Evolutionary conservation across 257 asterid genomes (phyloP), one percentile per base, ranked within the genome.

Genomic region (Penstemon eatonii): DNA sequence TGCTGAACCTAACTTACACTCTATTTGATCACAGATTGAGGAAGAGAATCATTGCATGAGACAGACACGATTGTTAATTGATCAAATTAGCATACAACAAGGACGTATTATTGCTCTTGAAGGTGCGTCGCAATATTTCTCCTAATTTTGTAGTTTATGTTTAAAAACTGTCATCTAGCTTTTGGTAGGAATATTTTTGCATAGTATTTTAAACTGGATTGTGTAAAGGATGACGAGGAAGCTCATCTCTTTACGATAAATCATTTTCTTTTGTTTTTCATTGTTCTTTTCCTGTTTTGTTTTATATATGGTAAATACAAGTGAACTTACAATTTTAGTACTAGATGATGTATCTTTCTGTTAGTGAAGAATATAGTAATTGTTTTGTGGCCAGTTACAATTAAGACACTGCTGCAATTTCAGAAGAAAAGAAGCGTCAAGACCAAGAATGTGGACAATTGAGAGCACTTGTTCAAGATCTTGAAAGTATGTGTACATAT

Each of bases 11-110:
- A 25, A 25, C 33, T 25, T 25, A 25, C 1, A 25, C 33, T 59
- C 38, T 66, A 49, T 63, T 43, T 80, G 61, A 64, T 73, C 45
- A 72, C 85, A 92, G 98, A 82, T 92, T n/a, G 98, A 90, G 56
- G 96, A 93, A 71, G 98, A 92, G 82, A 82, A 52, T 78, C 97
- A 82, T 69, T 92, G 98, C 74, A 79, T 90, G 13, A 86, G 95
- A 75, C 97, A 88, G 80, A 86, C 96, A 8, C 80, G 90, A 51
- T 76, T 77, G 73, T 81, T 92, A 38, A 92, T 90, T 56, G 96
- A 92, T 80, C 96, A 86, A 83, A 92, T 92, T 72, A 92, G 98
- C 77, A 55, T 38, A 65, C 98, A 92, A 70, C 96, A 86, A 74
- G 97, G 91, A 67, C 82, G 78, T 46, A 84, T 92, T 75, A 53